Conservation (phyloP, 1,284 basidiomycete species). For the Leccinum pallidistipes region DNA sequence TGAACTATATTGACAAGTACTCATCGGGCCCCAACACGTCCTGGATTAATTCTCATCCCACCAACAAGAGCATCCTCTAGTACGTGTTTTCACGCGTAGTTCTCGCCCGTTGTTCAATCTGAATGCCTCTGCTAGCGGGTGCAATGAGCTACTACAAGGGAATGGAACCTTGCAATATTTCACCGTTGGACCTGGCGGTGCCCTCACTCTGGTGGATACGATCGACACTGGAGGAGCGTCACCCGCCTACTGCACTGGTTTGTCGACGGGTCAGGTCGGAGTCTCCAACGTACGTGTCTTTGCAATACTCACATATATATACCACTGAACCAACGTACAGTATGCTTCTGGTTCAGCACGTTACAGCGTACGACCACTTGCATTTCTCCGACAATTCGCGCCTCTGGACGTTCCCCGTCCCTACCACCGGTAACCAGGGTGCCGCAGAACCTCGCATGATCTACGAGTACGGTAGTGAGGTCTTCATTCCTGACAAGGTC, state of each 20-base stretch:
- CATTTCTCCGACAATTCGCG: conserved; percentile 44
- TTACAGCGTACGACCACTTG: conserved; percentile 36
- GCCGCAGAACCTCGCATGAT: conserved; percentile 66
- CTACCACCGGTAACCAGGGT: conserved; percentile 33
- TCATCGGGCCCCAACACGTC: conserved; percentile 36
- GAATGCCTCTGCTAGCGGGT: conserved; percentile 42
- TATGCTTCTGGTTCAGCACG: conserved; percentile 58
- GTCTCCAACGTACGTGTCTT: conserved; percentile 50
- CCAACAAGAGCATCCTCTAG: conserved; percentile 55
- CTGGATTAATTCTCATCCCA: conserved; percentile 47
- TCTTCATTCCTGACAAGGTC: conserved; percentile 67
- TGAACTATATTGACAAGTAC: conserved; percentile 36
- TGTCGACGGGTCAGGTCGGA: conserved; percentile 58
- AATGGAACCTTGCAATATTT: conserved; percentile 58
- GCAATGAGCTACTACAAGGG: conserved; percentile 46
- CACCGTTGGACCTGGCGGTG: conserved; percentile 44
- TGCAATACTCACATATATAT: too few relatives aligned
- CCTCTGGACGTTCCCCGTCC: conserved; percentile 53
- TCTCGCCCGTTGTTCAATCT: conserved; percentile 7
- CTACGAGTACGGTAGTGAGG: conserved; percentile 49
- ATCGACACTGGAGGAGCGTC: conserved; percentile 48
- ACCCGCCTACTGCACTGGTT: conserved; percentile 51
- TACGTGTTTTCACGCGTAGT: conserved; percentile 27
- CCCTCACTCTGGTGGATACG: conserved; percentile 47
- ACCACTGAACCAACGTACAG: conserved; percentile 31